Conservation (phyloP, 495 filamentous ascomycete species). For the Tuber borchii region DNA sequence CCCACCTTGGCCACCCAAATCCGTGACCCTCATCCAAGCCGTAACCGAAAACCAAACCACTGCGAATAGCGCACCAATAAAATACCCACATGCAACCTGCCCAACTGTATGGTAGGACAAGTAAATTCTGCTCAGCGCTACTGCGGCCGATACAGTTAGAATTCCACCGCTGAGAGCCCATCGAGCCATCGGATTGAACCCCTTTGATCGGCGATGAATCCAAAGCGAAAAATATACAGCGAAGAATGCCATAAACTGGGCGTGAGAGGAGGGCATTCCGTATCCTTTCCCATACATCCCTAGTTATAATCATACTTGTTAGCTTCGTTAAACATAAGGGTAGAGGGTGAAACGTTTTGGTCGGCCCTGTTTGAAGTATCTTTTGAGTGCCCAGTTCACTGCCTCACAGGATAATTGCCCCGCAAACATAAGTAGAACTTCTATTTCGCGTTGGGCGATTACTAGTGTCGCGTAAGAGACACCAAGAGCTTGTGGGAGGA, state of each 20-base stretch:
- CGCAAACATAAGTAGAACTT: slow-evolving; percentile 81
- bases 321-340: not conserved
- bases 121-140: slow-evolving; percentile 78
- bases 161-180: not conserved
- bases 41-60: slow-evolving; percentile 73
- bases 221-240: slow-evolving; percentile 75
- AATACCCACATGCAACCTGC: slow-evolving; percentile 75
- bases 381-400: slow-evolving; percentile 84
- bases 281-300: slow-evolving; percentile 88
- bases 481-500: slow-evolving; percentile 83
- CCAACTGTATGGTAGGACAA: slow-evolving; percentile 84
- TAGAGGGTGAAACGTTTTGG: slow-evolving; percentile 55
- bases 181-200: slow-evolving; percentile 47
- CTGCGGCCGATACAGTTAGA: slow-evolving; percentile 53
- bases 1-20: slow-evolving; percentile 65
- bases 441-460: slow-evolving; percentile 83
- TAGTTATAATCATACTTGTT: slow-evolving; percentile 39
- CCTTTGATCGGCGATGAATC: slow-evolving; percentile 54
- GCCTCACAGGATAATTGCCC: slow-evolving; percentile 91
- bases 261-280: slow-evolving; percentile 97
- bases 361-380: slow-evolving; percentile 83
- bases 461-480: slow-evolving; percentile 82
- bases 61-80: slow-evolving; percentile 65
- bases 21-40: slow-evolving; percentile 52
- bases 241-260: slow-evolving; percentile 90